Evolutionary conservation across 2,329 filamentous ascomycete species (phyloP), one percentile per base, ranked within the genome.

Genomic region (Ascochyta pisi): DNA sequence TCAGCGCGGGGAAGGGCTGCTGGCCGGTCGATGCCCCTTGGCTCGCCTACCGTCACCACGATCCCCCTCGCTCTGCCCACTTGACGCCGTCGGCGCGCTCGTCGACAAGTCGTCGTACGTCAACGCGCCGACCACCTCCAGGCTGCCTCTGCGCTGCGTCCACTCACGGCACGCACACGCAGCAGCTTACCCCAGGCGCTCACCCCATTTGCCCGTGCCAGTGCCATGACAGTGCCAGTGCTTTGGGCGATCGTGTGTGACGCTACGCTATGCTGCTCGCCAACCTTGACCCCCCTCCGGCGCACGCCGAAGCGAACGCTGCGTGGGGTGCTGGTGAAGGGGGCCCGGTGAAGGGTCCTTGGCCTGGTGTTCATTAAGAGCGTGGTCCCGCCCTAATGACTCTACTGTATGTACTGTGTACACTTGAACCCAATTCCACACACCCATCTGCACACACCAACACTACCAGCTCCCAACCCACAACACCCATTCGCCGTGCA

Each of bases 121-220:
- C 54, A 52, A 52, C 37, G 24, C 33, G 23, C 37, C 47, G 40
- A 40, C 22, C 8, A 12, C 29, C 29, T 23, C 40, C 45, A 46
- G 53, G 31, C 47, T 47, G 53, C 31, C 52, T 35, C 47, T 26
- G 44, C 39, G 48, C 54, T 57, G 58, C 54, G 57, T 51, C 64
- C 61, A 64, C 44, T 59, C 57, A 47, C 38, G 22, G 43, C 23
- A 40, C 60, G 46, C 50, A 48, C 45, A 56, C 23, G 42, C 52
- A 49, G 6, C 44, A 50, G 58, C 60, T 64, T 63, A 60, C 57
- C 51, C 57, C 57, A 54, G 40, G 35, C 47, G 37, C 50, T 57
- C 44, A 10, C 55, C 59, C 55, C 50, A 65, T 68, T 56, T 56
- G 53, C 19, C 19, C 19, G 19, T 19, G 19, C 19, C 19, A 19